Evolutionary conservation across 805 yeast genomes (phyloP), one percentile per base, ranked within the genome.

Genomic region (Yarrowia sp.): DNA sequence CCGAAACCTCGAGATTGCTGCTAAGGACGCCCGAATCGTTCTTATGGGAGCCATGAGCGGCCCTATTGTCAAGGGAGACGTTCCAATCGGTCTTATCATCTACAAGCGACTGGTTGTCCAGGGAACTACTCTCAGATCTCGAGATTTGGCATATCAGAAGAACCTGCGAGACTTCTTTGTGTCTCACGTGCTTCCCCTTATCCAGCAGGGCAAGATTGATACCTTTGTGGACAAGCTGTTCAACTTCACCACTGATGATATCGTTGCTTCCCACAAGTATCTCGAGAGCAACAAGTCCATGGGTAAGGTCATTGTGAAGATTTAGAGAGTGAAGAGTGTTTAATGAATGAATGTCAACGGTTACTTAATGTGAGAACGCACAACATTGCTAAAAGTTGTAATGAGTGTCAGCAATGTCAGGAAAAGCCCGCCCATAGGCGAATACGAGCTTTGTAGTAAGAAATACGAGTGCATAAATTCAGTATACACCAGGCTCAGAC

Each of bases 111-210:
- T 76, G 22, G 50, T 71, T 1, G 38, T 79, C 11, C 71, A 71
- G 22, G 79, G 80, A 12, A 72, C 77, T 12, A 76, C 78, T 7
- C 61, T 79, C 43, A 72, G 81, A 26, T 58, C 76, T 0, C 72
- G 77, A 11, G 32, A 71, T 8, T 70, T 73, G 1, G 71, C 68
- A 16, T 74, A 75, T 61, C 76, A 76, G 70, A 19, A 68, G 32
- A 59, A 69, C 35, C 70, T 77, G 26, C 63, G 75, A 15, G 74
- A 73, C 22, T 71, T 70, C 38, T 46, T 79, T 40, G 73, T 52
- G n/a, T 70, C 72, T 49, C 73, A 72, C 35, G 70, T 74, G 3
- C 22, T 74, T 12, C 79, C 78, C 3, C 71, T 73, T 45, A 69
- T 77, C 9, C 59, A 41, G 10, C 50, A 71, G 14, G 73, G 75